These are phyloP conservation scores for Venturia aucupariae DNA, from an alignment of 2,329 filamentous ascomycete genomes.

Conservation along the genomic window DNA sequence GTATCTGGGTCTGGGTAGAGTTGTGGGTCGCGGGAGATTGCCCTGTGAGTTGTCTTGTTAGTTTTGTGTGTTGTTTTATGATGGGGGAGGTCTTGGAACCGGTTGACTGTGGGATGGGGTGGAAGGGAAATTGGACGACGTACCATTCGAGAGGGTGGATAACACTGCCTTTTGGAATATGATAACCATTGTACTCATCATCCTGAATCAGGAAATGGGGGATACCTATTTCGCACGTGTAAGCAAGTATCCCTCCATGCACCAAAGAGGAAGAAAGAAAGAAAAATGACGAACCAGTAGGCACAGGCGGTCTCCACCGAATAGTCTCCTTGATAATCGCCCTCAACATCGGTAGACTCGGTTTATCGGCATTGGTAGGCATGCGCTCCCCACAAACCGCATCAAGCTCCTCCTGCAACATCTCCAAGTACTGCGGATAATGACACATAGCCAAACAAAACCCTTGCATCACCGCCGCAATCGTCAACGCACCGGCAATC, in stretches of 20 bases:
- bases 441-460: constrained; percentile 39
- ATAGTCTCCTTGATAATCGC: constrained; percentile 31
- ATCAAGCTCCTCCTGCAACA: constrained; percentile 33
- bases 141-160: constrained; percentile 37
- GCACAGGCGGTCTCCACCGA: constrained; percentile 37
- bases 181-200: constrained; percentile 48
- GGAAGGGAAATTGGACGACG: not conserved
- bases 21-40: constrained; percentile 43
- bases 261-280: not conserved
- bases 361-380: constrained; percentile 28
- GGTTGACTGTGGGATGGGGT: too few species aligned
- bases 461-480: constrained; percentile 38
- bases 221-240: constrained; percentile 30
- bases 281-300: constrained; percentile 23
- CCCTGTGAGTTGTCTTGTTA: constrained; percentile 15
- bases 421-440: constrained; percentile 34
- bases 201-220: constrained; percentile 47
- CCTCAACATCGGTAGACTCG: constrained; percentile 30
- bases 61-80: not conserved
- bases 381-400: constrained; percentile 31
- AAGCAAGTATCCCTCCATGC: not conserved
- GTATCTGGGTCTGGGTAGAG: constrained; percentile 42
- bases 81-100: not conserved
- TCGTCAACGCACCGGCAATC: constrained; percentile 38
- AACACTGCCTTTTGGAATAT: constrained; percentile 46